Evolutionary conservation across 768 basidiomycete genomes (phyloP), one percentile per base, ranked within the genome.

Genomic region (Roridomyces roridus): DNA sequence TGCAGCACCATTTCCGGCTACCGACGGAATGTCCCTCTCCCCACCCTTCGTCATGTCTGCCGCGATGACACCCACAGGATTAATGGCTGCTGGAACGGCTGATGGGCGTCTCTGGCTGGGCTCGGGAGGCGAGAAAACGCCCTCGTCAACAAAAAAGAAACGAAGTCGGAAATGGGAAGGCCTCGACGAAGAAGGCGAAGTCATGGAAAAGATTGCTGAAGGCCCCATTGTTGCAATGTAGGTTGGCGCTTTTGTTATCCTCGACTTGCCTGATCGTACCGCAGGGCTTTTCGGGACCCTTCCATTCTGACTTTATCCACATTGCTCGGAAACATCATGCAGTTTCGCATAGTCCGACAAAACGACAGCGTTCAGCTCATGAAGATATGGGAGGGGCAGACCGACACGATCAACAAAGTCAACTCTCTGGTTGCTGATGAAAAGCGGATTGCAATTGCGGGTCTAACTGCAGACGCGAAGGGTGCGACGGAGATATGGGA

Each of bases 181-280:
- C 3, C 72, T 92, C 21, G 76, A 78, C 44, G 69, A 67, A 23
- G 77, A 80, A 0, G 77, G 77, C 40, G 79, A 80, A 20, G 45
- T 79, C 37, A 64, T 81, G 25, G 60, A 73, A 39, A 81, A 85
- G 52, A 76, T 86, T 17, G 88, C 87, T 2, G 83, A 89, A 55
- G 92, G 91, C 1, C 92, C 92, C 21, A 74, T 94, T 25, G 88
- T 90, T 41, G 83, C 84, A 10, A 59, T 89, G 92, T 91, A 68
- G 50, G 85, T 28, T 25, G 50, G 35, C n/a, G 23, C 20, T 34
- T 46, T 23, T 43, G 46, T 18, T 26, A 15, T n/a, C 28, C 55
- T 21, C 14, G 24, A 17, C 26, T 31, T 15, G 10, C 39, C 52
- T 51, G 20, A 52, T 46, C 17, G 10, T n/a, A 29, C 28, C 6